phyloP scores from a whole-genome alignment of 495 filamentous ascomycete genomes.

The Neurospora discreta region DNA sequence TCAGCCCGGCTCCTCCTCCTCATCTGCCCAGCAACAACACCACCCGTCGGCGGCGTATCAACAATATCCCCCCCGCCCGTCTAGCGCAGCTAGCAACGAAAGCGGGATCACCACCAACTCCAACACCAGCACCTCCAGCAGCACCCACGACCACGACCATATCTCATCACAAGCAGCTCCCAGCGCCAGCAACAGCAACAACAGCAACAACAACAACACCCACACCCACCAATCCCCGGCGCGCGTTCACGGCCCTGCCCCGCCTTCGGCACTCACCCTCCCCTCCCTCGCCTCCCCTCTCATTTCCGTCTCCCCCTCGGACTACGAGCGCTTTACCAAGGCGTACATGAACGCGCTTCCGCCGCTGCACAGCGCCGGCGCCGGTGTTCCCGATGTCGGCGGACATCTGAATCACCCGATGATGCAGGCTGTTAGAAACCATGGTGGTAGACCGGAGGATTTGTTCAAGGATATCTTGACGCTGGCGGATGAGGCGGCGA shows the following conservation, averaged over 20 bases:
- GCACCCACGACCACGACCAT: background rate
- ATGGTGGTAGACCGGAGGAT: conserved; percentile 16
- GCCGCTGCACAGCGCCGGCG: conserved; percentile 4
- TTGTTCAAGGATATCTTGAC: conserved; percentile 32
- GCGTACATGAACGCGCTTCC: conserved; percentile 9
- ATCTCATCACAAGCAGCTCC: background rate
- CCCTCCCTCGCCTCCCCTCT: conserved; percentile 7
- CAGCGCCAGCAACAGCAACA: background rate
- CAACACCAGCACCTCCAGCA: background rate
- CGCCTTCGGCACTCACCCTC: background rate
- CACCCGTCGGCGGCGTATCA: background rate
- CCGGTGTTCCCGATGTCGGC: background rate
- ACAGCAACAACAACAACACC: background rate
- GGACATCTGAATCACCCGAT: background rate
- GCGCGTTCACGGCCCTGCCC: background rate
- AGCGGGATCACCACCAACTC: background rate
- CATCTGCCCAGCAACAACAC: background rate
- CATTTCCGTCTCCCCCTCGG: background rate
- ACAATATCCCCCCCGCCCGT: background rate
- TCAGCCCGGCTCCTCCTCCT: background rate
- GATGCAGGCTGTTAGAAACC: background rate
- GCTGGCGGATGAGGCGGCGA: conserved; percentile 26
- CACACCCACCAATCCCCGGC: background rate
- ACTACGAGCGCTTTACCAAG: background rate
- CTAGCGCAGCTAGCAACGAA: background rate